These are phyloP conservation scores for Rhizodiscina lignyota DNA, from an alignment of 495 filamentous ascomycete genomes.

Conservation along the genomic window DNA sequence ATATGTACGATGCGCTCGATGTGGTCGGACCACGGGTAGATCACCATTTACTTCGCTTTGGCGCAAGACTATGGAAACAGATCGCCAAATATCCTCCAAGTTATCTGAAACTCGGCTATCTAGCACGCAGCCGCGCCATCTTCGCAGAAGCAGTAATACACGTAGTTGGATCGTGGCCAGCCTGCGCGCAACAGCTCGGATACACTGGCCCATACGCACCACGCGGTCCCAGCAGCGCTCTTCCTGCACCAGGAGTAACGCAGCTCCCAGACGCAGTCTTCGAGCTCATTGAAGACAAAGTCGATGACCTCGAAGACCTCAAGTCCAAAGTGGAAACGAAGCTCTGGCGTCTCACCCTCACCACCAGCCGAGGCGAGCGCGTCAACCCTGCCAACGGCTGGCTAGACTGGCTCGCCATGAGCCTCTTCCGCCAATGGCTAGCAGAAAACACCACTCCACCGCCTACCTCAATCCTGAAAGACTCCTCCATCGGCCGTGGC, in stretches of 20 bases:
- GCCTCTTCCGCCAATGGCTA: slow-evolving; percentile 77
- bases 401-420: slow-evolving; percentile 74
- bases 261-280: slow-evolving; percentile 53
- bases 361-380: slow-evolving; percentile 62
- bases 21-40: slow-evolving; percentile 84
- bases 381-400: slow-evolving; percentile 63
- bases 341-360: slow-evolving; percentile 65
- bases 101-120: slow-evolving; percentile 78
- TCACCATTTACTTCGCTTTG: slow-evolving; percentile 82
- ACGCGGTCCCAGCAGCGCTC: slow-evolving; percentile 34
- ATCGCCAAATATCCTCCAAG: slow-evolving; percentile 85
- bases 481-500: background rate
- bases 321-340: slow-evolving; percentile 56
- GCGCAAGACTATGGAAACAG: slow-evolving; percentile 76
- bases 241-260: slow-evolving; percentile 2
- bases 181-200: slow-evolving; percentile 57
- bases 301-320: slow-evolving; percentile 47
- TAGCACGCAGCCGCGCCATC: slow-evolving; percentile 69
- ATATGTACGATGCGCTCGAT: slow-evolving; percentile 79
- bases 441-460: slow-evolving; percentile 70
- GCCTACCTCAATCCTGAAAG: slow-evolving; percentile 22
- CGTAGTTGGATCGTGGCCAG: slow-evolving; percentile 83
- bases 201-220: too few species aligned
- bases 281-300: slow-evolving; percentile 82
- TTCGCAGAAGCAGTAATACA: slow-evolving; percentile 83